These are phyloP conservation scores for Alternaria triticina DNA, from an alignment of 2,329 filamentous ascomycete genomes.

Conservation along the genomic window DNA sequence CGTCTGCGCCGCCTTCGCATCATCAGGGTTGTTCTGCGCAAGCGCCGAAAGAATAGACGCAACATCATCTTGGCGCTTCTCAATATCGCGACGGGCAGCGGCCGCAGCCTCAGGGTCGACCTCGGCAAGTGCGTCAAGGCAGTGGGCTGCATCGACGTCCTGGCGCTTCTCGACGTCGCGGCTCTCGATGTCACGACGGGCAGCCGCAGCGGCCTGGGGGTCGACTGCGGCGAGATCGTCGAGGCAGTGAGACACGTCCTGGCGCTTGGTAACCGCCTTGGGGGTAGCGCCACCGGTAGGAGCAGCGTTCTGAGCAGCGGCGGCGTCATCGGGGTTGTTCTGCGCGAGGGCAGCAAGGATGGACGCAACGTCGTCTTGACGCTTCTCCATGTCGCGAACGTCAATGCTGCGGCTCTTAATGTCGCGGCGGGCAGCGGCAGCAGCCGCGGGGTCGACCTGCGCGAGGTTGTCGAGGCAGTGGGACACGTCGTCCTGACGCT, in stretches of 20 bases:
- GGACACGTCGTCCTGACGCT: constrained; percentile 11
- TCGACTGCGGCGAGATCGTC: not conserved
- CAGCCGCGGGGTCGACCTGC: not conserved
- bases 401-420: not conserved
- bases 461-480: not conserved
- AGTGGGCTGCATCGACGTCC: constrained; percentile 22
- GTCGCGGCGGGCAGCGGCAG: not conserved
- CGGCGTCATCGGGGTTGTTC: constrained; percentile 31
- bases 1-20: constrained; percentile 24
- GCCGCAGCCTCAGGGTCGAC: constrained; percentile 27
- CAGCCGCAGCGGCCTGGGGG: not conserved
- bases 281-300: not conserved
- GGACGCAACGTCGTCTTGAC: constrained; percentile 9
- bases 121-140: constrained; percentile 23
- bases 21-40: constrained; percentile 29
- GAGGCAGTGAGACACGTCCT: not conserved
- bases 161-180: constrained; percentile 6
- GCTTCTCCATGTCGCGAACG: constrained; percentile 8
- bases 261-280: not conserved
- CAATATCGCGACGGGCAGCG: constrained; percentile 17
- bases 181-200: not conserved
- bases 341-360: constrained; percentile 28
- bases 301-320: constrained; percentile 8
- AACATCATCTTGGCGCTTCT: constrained; percentile 24
- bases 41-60: constrained; percentile 29